Evolutionary conservation across 2,329 filamentous ascomycete species (phyloP).

Genomic region (Dothideomycetes sp.): DNA sequence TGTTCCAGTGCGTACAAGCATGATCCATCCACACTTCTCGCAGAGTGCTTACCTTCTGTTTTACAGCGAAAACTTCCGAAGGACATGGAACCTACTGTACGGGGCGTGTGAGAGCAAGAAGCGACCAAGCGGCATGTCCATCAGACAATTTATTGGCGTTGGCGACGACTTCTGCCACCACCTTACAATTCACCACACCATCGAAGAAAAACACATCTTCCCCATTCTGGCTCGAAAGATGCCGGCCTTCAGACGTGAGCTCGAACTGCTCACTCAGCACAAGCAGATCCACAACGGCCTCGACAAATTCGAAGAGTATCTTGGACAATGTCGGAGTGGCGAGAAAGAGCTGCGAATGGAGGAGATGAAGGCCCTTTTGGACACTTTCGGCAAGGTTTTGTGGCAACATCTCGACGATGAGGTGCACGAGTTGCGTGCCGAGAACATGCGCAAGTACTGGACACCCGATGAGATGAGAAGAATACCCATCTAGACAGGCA

Average conservation of each 20-base stretch:
- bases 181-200: constrained; percentile 68
- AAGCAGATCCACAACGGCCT: constrained; percentile 61
- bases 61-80: constrained; percentile 71
- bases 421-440: constrained; percentile 65
- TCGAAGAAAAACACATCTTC: constrained; percentile 77
- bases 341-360: constrained; percentile 49
- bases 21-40: too few species aligned
- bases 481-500: constrained; percentile 52
- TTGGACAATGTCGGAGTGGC: constrained; percentile 37
- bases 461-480: constrained; percentile 61
- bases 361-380: constrained; percentile 62
- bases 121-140: constrained; percentile 54
- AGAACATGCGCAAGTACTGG: constrained; percentile 85
- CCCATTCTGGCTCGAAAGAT: constrained; percentile 67
- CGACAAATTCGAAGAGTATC: constrained; percentile 26
- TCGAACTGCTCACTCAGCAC: constrained; percentile 65
- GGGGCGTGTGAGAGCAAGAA: constrained; percentile 50
- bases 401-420: constrained; percentile 81
- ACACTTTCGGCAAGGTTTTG: constrained; percentile 66
- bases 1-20: too few species aligned
- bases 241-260: constrained; percentile 62
- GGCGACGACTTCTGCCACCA: constrained; percentile 62
- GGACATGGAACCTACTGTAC: constrained; percentile 63
- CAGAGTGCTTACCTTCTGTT: too few species aligned
- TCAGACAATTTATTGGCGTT: constrained; percentile 57